phyloP scores from a whole-genome alignment of 2,329 filamentous ascomycete species.

The Paradendryphiella salina region DNA sequence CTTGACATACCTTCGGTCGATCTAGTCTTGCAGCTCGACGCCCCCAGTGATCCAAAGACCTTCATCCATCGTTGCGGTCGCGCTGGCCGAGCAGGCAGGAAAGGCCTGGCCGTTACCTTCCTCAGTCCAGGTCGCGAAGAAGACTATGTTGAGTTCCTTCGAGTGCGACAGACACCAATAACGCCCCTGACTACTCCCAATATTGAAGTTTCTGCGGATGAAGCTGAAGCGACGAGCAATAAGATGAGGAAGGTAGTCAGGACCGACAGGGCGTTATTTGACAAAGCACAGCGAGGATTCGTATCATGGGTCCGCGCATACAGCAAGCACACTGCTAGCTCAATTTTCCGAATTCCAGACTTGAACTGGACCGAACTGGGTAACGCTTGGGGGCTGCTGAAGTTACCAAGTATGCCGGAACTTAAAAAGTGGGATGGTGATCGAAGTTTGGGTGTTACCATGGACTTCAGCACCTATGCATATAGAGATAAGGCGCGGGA shows the following conservation, averaged over 20 bases:
- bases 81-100: conserved; percentile 65
- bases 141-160: conserved; percentile 85
- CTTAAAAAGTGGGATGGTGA: conserved; percentile 54
- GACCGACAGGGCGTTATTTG: conserved; percentile 70
- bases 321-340: conserved; percentile 84
- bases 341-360: conserved; percentile 82
- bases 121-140: conserved; percentile 82
- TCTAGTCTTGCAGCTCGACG: conserved; percentile 86
- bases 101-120: conserved; percentile 82
- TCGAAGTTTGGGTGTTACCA: conserved; percentile 45
- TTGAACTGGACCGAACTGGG: conserved; percentile 84
- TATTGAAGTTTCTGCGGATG: conserved; percentile 61
- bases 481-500: conserved; percentile 54
- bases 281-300: conserved; percentile 88
- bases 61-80: conserved; percentile 69
- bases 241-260: conserved; percentile 64
- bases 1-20: conserved; percentile 92
- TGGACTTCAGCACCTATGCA: conserved; percentile 48
- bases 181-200: conserved; percentile 61
- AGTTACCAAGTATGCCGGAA: conserved; percentile 93
- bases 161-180: conserved; percentile 85
- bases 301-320: conserved; percentile 93
- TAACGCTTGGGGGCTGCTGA: conserved; percentile 81
- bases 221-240: conserved; percentile 61
- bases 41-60: conserved; percentile 83